A percentile compares a stretch with the other conserved stretches of the same genome.
Evolutionary conservation across 768 basidiomycete genomes (phyloP).

Genomic region (Dendrothele bispora): DNA sequence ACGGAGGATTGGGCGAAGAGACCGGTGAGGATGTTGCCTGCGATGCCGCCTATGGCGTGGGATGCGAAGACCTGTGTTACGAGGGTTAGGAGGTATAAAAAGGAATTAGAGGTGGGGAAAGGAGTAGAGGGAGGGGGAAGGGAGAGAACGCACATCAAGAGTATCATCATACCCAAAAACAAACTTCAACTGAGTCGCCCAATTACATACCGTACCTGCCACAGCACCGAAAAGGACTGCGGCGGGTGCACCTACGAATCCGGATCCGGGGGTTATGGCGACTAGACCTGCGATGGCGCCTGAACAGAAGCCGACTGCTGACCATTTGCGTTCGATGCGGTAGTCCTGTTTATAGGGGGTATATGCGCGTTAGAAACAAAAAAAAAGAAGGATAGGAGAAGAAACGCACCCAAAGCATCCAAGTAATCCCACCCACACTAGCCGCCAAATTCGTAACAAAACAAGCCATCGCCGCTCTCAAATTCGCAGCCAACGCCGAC

Average conservation of each 20-base stretch:
- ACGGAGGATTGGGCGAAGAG: conserved; percentile 84
- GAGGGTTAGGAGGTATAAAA: neutral
- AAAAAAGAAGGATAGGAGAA: neutral
- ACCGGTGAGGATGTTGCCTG: conserved; percentile 83
- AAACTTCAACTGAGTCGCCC: conserved; percentile 95
- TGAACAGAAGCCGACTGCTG: conserved; percentile 92
- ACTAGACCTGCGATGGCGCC: conserved; percentile 91
- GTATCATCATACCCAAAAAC: conserved; percentile 74
- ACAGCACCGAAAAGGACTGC: conserved; percentile 84
- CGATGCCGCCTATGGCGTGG: conserved; percentile 74
- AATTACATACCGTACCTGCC: conserved; percentile 85
- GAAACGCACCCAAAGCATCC: conserved; percentile 80
- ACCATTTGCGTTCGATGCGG: conserved; percentile 92
- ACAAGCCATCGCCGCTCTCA: conserved; percentile 85
- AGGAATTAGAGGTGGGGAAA: neutral
- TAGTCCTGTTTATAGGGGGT: conserved; percentile 58
- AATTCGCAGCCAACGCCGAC: conserved; percentile 83
- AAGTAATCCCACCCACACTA: conserved; percentile 82
- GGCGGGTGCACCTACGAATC: conserved; percentile 82
- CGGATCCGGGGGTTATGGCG: conserved; percentile 85
- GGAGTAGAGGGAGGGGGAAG: neutral
- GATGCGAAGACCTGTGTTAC: conserved; percentile 79
- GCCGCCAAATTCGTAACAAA: conserved; percentile 94
- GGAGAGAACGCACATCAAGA: conserved; percentile 58
- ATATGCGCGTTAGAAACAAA: neutral